Evolutionary conservation across 176 grass and related monocot genomes (phyloP).

Genomic region (Eleusine coracana): DNA sequence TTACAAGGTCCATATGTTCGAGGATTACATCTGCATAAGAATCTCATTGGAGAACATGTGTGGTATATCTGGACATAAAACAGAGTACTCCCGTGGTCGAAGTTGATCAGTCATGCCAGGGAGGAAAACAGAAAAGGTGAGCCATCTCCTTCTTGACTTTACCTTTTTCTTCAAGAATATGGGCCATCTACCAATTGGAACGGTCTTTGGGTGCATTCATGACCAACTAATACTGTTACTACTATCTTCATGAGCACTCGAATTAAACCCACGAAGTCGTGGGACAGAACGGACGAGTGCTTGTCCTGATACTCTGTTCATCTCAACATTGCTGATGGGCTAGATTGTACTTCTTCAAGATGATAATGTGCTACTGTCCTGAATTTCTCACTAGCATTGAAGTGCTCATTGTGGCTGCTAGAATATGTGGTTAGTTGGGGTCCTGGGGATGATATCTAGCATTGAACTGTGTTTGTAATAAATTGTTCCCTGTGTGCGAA

Average conservation of each 20-base stretch:
- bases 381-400: neutral
- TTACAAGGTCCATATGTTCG: too few species aligned
- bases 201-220: neutral
- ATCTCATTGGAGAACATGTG: too few species aligned
- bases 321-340: neutral
- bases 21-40: too few species aligned
- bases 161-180: neutral
- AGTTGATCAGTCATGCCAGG: neutral
- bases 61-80: too few species aligned
- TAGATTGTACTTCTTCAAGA: neutral
- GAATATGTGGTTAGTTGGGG: constrained; percentile 11
- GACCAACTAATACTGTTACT: neutral
- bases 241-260: neutral
- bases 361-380: neutral
- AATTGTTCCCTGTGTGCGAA: too few species aligned
- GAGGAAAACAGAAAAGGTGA: neutral
- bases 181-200: neutral
- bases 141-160: neutral
- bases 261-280: neutral
- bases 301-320: too few species aligned
- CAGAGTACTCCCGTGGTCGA: too few species aligned
- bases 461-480: neutral
- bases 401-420: too few species aligned
- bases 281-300: neutral
- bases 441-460: neutral